Conservation (phyloP, 495 filamentous ascomycete species). For the Penicillium paxilli region DNA sequence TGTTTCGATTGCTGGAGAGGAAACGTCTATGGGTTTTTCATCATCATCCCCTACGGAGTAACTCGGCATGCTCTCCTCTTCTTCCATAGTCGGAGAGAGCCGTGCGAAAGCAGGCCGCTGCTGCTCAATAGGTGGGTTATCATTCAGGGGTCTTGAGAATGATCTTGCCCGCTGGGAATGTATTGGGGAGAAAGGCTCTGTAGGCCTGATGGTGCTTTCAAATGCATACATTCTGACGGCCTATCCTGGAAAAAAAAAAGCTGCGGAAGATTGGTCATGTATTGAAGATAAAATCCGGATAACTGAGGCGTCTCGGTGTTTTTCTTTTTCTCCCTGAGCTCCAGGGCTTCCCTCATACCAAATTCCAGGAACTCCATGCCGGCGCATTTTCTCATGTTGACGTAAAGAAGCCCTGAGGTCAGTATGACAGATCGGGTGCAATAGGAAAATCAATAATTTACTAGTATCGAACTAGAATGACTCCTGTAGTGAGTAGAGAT, state of each 20-base stretch:
- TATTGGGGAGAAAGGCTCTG: background rate
- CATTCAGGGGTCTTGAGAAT: background rate
- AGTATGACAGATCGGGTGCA: background rate
- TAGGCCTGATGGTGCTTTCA: background rate
- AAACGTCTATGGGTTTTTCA: background rate
- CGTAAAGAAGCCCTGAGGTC: constrained; percentile 1
- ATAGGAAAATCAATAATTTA: too few relatives aligned
- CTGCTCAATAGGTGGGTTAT: background rate
- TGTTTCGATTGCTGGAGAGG: background rate
- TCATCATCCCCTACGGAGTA: background rate
- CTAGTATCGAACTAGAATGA: too few relatives aligned
- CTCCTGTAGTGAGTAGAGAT: too few relatives aligned
- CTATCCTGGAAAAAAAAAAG: too few relatives aligned
- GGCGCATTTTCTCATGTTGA: constrained; percentile 2
- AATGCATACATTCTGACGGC: background rate
- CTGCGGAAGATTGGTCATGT: too few relatives aligned
- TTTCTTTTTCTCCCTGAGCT: background rate
- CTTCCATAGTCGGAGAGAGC: background rate
- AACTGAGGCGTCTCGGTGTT: too few relatives aligned
- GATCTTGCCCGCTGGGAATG: background rate
- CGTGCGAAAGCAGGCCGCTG: background rate
- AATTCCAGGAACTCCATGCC: background rate
- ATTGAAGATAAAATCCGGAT: too few relatives aligned
- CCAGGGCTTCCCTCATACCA: background rate
- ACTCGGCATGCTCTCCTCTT: background rate